Evolutionary conservation across 345 rosid species (phyloP).

Genomic region (Psidium friedrichsthalianum): DNA sequence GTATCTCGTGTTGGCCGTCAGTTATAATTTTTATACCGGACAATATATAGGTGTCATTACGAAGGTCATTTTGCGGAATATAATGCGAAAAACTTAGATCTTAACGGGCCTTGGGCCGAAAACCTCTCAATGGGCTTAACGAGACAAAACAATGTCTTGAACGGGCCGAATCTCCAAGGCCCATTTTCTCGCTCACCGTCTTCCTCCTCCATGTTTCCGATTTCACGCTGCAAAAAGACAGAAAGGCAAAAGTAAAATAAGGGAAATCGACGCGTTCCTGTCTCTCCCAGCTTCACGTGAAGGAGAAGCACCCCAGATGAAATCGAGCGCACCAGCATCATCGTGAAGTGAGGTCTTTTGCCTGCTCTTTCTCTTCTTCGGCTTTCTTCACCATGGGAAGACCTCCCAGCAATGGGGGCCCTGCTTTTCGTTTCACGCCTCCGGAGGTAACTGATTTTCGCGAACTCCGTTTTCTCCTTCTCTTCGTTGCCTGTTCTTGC

Average conservation of each 20-base stretch:
- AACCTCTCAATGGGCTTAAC: not conserved
- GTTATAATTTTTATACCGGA: not conserved
- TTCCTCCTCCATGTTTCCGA: not conserved
- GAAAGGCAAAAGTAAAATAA: too few species aligned
- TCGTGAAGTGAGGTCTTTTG: not conserved
- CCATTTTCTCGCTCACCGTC: not conserved
- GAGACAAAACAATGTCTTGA: not conserved
- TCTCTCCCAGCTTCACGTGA: not conserved
- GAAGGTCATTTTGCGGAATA: not conserved
- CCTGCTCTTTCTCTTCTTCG: not conserved
- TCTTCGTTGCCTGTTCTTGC: not conserved
- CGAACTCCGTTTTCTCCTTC: not conserved
- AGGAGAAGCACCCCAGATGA: not conserved
- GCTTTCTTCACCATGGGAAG: slow-evolving; percentile 55
- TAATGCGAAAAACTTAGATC: not conserved
- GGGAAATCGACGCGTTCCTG: not conserved
- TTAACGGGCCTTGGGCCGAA: not conserved
- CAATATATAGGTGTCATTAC: not conserved
- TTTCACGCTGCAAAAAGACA: not conserved
- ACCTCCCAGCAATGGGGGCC: slow-evolving; percentile 93
- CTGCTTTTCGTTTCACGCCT: slow-evolving; percentile 81
- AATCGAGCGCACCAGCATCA: not conserved
- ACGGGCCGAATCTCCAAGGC: not conserved
- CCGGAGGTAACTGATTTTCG: slow-evolving; percentile 42
- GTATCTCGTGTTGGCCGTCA: not conserved